These are phyloP conservation scores for Pythium oligandrum DNA, from an alignment of 352 stramenopile species.

Conservation along the genomic window DNA sequence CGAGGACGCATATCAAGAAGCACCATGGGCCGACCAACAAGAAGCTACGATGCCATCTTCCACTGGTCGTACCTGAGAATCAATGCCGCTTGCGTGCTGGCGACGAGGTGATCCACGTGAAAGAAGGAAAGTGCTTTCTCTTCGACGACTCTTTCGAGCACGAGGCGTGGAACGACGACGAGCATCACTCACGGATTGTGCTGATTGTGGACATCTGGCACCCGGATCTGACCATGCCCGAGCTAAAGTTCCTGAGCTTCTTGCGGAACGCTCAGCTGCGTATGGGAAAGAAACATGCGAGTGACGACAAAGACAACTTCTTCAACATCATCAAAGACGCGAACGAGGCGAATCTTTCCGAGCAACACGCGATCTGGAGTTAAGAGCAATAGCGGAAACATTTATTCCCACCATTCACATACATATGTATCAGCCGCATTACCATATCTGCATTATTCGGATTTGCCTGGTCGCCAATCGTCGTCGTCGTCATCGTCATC, in stretches of 20 bases:
- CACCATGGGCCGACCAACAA: constrained; percentile 91
- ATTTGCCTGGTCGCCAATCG: no score
- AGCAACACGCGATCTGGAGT: constrained; percentile 43
- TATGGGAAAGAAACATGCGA: constrained; percentile 43
- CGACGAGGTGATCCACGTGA: constrained; percentile 53
- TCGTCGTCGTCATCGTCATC: neutral
- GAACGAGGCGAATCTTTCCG: constrained; percentile 26
- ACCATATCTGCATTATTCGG: no score
- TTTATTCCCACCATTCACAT: no score
- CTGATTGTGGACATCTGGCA: constrained; percentile 96
- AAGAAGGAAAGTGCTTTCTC: constrained; percentile 91
- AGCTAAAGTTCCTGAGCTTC: constrained; percentile 88
- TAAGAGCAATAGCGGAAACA: constrained; percentile 9
- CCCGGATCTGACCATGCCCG: constrained; percentile 82
- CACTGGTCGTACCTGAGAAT: constrained; percentile 68
- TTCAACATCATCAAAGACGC: constrained; percentile 67
- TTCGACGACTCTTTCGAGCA: constrained; percentile 99
- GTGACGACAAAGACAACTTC: constrained; percentile 50
- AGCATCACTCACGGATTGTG: constrained; percentile 81
- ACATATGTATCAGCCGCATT: no score
- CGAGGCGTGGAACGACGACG: constrained; percentile 95
- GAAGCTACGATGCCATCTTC: constrained; percentile 86
- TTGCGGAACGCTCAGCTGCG: constrained; percentile 65
- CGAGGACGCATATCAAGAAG: constrained; percentile 69
- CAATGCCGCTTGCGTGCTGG: constrained; percentile 69